Evolutionary conservation across 2,329 filamentous ascomycete species (phyloP), one percentile per base, ranked within the genome.

Genomic region (Ampelomyces quisqualis): DNA sequence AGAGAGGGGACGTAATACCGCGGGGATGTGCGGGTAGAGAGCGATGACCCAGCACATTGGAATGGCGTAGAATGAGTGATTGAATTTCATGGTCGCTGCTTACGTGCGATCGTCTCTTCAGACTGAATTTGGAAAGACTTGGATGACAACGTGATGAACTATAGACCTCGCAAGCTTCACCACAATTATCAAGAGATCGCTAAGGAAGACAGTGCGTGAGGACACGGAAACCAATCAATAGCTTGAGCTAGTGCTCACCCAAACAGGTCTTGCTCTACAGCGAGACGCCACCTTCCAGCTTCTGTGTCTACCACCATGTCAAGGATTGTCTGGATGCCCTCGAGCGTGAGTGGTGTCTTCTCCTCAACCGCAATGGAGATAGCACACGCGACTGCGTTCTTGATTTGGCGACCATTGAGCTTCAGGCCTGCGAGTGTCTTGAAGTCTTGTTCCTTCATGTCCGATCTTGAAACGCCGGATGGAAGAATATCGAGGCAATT

Each of bases 401-500:
- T 71, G 55, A 72, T 72, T 53, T 71, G 65, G 10, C 69, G 48
- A 5, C 69, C 69, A 42, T 72, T 72, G 40, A 72, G 49, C 30
- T 55, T 43, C 42, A 66, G 45, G 23, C 51, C 41, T 1, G 57
- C 47, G 11, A 71, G 52, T 34, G 50, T 41, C 17, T 60, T 47
- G 7, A 70, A 38, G 26, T 70, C 55, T 2, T 38, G 34, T 2
- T 63, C 59, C 2, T 46, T 51, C 36, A 71, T 57, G 20, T 41
- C 40, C 33, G 62, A 57, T 27, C 33, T 44, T 3, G 34, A 9
- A 3, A 46, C 15, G 3, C 29, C 35, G 13, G 31, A 28, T 1
- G 40, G 45, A 3, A 49, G 19, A 27, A 39, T 49, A 3, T 40
- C 38, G 7, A 47, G 28, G 26, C 43, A 53, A n/a, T 45, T 73